These are phyloP conservation scores for Funneliformis caledonium DNA, from an alignment of 371 early-diverging fungal genomes.

Conservation along the genomic window DNA sequence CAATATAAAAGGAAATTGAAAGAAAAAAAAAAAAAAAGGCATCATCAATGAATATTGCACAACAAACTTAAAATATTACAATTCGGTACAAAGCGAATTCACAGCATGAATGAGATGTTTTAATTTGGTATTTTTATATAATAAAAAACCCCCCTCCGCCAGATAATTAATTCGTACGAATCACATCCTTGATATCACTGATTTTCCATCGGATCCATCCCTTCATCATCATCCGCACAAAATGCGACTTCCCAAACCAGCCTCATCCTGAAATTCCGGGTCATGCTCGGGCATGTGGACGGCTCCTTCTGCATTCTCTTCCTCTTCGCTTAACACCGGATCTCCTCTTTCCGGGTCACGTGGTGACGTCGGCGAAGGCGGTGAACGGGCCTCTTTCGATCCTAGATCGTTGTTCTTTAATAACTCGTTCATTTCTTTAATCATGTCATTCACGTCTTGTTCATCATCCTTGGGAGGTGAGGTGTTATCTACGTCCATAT, in stretches of 20 bases:
- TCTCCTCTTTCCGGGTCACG: constrained; percentile 9
- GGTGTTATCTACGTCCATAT: not conserved
- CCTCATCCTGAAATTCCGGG: constrained; percentile 31
- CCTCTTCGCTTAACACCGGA: constrained; percentile 11
- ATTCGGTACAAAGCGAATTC: too few species aligned
- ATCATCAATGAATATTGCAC: too few species aligned
- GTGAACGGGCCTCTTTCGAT: not conserved
- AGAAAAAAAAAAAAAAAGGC: too few species aligned
- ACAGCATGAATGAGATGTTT: too few species aligned
- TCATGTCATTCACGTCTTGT: not conserved
- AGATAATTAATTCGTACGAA: too few species aligned
- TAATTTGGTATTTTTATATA: too few species aligned
- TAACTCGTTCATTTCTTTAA: not conserved
- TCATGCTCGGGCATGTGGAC: not conserved
- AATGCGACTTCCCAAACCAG: not conserved
- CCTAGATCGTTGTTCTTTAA: not conserved
- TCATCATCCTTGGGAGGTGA: not conserved
- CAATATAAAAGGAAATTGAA: too few species aligned
- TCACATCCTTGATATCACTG: not conserved
- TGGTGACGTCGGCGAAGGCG: constrained; percentile 1
- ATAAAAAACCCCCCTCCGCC: too few species aligned
- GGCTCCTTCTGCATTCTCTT: not conserved
- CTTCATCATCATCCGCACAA: constrained; percentile 17
- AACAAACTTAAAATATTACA: too few species aligned
- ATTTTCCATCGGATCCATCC: constrained; percentile 32